phyloP scores from a whole-genome alignment of 2,329 filamentous ascomycete genomes.

The Microdochium paspali region DNA sequence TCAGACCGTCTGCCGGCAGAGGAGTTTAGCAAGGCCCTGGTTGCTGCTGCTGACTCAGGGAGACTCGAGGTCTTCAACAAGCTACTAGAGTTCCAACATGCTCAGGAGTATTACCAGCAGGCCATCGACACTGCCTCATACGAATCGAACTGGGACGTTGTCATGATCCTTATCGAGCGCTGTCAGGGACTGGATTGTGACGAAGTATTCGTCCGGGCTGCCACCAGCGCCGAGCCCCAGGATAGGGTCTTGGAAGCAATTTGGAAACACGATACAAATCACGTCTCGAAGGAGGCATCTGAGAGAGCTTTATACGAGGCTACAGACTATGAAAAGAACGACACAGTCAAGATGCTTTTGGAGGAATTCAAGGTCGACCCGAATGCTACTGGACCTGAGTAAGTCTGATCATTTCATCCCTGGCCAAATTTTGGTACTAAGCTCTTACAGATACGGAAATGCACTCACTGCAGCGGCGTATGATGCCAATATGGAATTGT shows the following conservation, averaged over 20 bases:
- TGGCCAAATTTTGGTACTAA: constrained; percentile 3
- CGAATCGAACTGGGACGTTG: constrained; percentile 27
- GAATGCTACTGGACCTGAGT: constrained; percentile 28
- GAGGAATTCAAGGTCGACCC: constrained; percentile 22
- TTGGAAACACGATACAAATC: constrained; percentile 25
- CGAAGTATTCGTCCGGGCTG: constrained; percentile 20
- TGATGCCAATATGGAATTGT: constrained; percentile 22
- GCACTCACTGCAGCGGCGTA: constrained; percentile 27
- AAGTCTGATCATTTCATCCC: constrained; percentile 7
- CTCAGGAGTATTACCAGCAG: constrained; percentile 18
- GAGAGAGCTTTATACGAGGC: constrained; percentile 26
- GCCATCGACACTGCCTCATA: constrained; percentile 22
- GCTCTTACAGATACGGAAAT: constrained; percentile 18
- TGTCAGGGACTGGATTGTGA: constrained; percentile 23
- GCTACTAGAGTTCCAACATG: constrained; percentile 24
- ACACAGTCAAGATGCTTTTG: constrained; percentile 25
- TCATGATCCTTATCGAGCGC: constrained; percentile 22
- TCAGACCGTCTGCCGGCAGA: constrained; percentile 24
- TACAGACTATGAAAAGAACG: constrained; percentile 26
- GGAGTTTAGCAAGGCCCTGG: constrained; percentile 28
- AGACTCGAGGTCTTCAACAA: constrained; percentile 28
- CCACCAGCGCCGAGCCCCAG: constrained; percentile 21
- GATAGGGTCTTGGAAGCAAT: constrained; percentile 24
- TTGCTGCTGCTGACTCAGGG: constrained; percentile 26
- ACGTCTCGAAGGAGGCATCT: constrained; percentile 19